Evolutionary conservation across 1,284 basidiomycete species (phyloP).

Genomic region (Omphalotus olearius): DNA sequence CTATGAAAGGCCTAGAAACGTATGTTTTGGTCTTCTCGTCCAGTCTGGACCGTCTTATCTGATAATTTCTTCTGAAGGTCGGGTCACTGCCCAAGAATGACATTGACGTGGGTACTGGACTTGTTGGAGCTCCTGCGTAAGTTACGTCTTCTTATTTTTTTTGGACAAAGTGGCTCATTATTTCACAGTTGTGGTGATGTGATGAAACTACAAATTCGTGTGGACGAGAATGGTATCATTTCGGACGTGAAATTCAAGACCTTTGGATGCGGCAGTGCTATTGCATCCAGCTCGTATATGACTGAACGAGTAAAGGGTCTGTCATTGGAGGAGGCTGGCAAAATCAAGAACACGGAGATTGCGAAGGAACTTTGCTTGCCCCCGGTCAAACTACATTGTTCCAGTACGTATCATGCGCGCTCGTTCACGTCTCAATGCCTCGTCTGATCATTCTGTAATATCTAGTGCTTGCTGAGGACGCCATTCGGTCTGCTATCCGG

Average conservation of each 20-base stretch:
- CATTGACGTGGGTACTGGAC: constrained; percentile 90
- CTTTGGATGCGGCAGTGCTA: constrained; percentile 95
- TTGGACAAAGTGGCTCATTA: constrained; percentile 16
- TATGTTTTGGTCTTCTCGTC: constrained; percentile 40
- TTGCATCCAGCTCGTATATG: constrained; percentile 96
- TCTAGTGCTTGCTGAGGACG: constrained; percentile 94
- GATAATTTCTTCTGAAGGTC: constrained; percentile 63
- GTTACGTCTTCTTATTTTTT: constrained; percentile 36
- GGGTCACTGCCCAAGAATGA: constrained; percentile 94
- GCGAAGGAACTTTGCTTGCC: constrained; percentile 95
- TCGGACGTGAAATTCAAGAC: constrained; percentile 99
- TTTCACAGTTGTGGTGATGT: constrained; percentile 78
- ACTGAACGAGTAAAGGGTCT: constrained; percentile 98
- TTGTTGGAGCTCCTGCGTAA: constrained; percentile 96
- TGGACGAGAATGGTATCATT: constrained; percentile 92
- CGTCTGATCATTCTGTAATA: constrained; percentile 10
- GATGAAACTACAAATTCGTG: constrained; percentile 99
- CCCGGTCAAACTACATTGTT: constrained; percentile 93
- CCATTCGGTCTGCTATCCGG: constrained; percentile 92
- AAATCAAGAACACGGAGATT: constrained; percentile 99
- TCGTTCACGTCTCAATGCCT: constrained; percentile 12
- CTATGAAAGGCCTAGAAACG: constrained; percentile 94
- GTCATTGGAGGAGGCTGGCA: constrained; percentile 89
- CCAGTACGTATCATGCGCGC: constrained; percentile 50
- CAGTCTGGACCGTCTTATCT: constrained; percentile 46